Percentiles rank a stretch among this genome's conserved stretches.
Conservation (phyloP, 495 filamentous ascomycete genomes). For the Podospora conica region DNA sequence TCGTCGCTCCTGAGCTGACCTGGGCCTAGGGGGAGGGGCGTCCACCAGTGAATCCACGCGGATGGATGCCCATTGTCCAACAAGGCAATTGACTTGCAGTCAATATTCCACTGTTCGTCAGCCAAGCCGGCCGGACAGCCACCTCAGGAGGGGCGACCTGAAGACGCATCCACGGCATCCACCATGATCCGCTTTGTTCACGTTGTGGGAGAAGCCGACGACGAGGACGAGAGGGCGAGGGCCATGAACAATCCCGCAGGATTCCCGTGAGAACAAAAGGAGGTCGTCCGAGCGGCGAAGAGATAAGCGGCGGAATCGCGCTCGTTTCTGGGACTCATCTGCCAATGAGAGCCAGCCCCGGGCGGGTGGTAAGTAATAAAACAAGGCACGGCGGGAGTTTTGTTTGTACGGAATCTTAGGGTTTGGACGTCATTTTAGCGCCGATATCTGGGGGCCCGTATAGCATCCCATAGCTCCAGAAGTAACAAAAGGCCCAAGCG, state of each 20-base stretch:
- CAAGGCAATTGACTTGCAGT: not conserved
- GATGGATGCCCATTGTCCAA: not conserved
- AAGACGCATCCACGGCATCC: not conserved
- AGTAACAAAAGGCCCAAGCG: too few species aligned
- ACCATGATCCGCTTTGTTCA: not conserved
- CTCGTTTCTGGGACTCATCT: not conserved
- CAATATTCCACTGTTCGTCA: not conserved
- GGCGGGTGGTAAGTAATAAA: not conserved
- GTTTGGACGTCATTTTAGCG: not conserved
- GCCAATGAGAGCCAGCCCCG: not conserved
- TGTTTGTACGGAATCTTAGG: not conserved
- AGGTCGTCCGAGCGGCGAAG: constrained; percentile 1
- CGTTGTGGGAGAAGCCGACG: not conserved
- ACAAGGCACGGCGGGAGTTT: not conserved
- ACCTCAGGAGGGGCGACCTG: not conserved
- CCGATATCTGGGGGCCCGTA: not conserved
- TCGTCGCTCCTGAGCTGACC: not conserved
- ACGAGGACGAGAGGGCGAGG: too few species aligned
- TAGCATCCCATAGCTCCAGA: too few species aligned
- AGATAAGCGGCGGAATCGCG: constrained; percentile 4
- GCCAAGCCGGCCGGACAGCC: not conserved
- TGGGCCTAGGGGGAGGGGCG: not conserved
- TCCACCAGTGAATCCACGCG: not conserved
- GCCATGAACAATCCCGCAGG: not conserved
- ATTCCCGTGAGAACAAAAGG: not conserved